Evolutionary conservation across 148 eudicot genomes (phyloP).

Genomic region (Rhododendron mucronatum): DNA sequence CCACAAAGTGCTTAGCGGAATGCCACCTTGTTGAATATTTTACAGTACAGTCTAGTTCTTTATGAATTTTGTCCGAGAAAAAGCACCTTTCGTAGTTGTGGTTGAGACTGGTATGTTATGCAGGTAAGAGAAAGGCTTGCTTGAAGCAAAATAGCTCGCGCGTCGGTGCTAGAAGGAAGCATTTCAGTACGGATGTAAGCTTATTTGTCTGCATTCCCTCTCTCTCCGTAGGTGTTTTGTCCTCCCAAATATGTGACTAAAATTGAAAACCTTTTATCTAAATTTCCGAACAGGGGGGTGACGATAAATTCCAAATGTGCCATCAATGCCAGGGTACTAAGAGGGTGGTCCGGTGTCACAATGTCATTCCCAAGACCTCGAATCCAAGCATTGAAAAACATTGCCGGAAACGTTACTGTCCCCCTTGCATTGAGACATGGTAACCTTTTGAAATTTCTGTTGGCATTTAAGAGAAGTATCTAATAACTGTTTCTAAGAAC

Average conservation of each 20-base stretch:
- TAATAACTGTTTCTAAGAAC: not conserved
- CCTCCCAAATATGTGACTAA: not conserved
- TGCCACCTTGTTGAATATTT: not conserved
- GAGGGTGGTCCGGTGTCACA: slow-evolving; percentile 17
- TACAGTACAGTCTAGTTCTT: not conserved
- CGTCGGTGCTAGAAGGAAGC: not conserved
- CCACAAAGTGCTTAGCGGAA: too few species aligned
- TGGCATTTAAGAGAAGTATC: not conserved
- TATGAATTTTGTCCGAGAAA: not conserved
- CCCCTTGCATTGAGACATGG: slow-evolving; percentile 25
- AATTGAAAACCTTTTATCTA: not conserved
- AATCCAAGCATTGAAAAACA: not conserved
- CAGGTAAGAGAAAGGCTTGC: not conserved
- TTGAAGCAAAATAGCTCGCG: not conserved
- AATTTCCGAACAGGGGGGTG: slow-evolving; percentile 11
- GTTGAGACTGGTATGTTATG: not conserved
- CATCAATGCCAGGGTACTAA: slow-evolving; percentile 23
- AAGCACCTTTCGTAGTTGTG: not conserved
- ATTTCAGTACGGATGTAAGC: slow-evolving; percentile 16
- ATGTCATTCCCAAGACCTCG: not conserved
- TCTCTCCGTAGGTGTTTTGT: not conserved
- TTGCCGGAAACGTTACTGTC: slow-evolving; percentile 19
- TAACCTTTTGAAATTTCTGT: slow-evolving; percentile 2
- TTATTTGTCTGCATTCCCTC: not conserved
- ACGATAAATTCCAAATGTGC: slow-evolving; percentile 16